Percentiles rank a stretch among this genome's conserved stretches.
Conservation (phyloP, 23 red algal genomes). For the Gracilaria vermiculophylla region DNA sequence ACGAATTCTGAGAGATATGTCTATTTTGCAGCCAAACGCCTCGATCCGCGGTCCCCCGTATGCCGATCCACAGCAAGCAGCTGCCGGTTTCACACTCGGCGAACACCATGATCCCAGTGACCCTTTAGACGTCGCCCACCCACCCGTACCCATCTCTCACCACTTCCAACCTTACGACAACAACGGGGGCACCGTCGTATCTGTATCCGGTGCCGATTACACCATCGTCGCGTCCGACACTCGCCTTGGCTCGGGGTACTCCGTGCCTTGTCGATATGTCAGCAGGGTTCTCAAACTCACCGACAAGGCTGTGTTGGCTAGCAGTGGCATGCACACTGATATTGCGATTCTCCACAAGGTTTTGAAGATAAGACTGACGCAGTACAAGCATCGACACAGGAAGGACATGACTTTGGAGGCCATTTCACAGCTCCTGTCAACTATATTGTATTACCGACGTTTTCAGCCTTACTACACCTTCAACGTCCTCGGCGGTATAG, state of each 20-base stretch:
- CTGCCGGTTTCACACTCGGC: constrained; percentile 50
- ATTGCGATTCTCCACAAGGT: constrained; percentile 89
- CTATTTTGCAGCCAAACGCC: constrained; percentile 60
- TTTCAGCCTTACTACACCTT: constrained; percentile 99
- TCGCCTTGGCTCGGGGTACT: constrained; percentile 87
- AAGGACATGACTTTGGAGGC: constrained; percentile 81
- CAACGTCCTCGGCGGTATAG: constrained; percentile 96
- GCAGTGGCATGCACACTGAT: constrained; percentile 93
- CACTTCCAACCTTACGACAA: constrained; percentile 89
- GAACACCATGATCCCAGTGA: constrained; percentile 62
- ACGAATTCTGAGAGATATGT: too few relatives aligned
- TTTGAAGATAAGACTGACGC: constrained; percentile 73
- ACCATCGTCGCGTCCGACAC: constrained; percentile 86
- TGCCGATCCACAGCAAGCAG: constrained; percentile 2
- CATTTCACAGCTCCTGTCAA: constrained; percentile 83
- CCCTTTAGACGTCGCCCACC: constrained; percentile 15
- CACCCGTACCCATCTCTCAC: constrained; percentile 1
- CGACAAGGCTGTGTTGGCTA: constrained; percentile 85
- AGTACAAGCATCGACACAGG: constrained; percentile 78
- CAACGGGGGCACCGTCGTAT: constrained; percentile 90
- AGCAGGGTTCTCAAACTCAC: constrained; percentile 71
- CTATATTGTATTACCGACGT: constrained; percentile 86
- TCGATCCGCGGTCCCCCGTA: constrained; percentile 38
- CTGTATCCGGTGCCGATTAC: constrained; percentile 90
- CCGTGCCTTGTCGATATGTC: constrained; percentile 85